Evolutionary conservation across 495 filamentous ascomycete species (phyloP).

Genomic region (Apiosordaria backusii): DNA sequence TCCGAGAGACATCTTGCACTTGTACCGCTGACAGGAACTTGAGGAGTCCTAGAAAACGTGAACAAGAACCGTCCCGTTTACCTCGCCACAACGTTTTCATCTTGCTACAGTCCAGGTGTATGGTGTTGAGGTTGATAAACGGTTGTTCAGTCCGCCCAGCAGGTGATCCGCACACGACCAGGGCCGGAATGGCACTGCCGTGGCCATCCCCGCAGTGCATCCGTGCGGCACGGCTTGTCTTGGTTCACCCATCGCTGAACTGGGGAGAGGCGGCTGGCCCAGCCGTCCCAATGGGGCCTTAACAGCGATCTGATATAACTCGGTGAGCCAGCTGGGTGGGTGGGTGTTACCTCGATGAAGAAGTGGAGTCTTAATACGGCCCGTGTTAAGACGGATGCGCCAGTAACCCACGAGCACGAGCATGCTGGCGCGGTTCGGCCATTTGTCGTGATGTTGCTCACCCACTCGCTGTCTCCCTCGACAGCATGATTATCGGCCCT

Average conservation of each 20-base stretch:
- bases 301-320: not conserved
- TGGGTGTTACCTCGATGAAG: constrained; percentile 1
- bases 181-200: not conserved
- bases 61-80: not conserved
- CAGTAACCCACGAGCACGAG: not conserved
- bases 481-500: not conserved
- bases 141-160: not conserved
- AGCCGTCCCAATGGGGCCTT: not conserved
- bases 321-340: constrained; percentile 3
- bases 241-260: not conserved
- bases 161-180: not conserved
- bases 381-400: not conserved
- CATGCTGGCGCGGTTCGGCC: not conserved
- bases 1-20: not conserved
- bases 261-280: not conserved
- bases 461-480: not conserved
- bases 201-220: not conserved
- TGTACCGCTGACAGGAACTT: not conserved
- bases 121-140: not conserved
- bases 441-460: not conserved
- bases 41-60: not conserved
- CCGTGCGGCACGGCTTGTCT: not conserved
- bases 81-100: not conserved
- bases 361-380: constrained; percentile 3
- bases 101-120: not conserved